Base-by-base conservation (phyloP, 345 rosid species). In the Ailanthus altissimus region DNA sequence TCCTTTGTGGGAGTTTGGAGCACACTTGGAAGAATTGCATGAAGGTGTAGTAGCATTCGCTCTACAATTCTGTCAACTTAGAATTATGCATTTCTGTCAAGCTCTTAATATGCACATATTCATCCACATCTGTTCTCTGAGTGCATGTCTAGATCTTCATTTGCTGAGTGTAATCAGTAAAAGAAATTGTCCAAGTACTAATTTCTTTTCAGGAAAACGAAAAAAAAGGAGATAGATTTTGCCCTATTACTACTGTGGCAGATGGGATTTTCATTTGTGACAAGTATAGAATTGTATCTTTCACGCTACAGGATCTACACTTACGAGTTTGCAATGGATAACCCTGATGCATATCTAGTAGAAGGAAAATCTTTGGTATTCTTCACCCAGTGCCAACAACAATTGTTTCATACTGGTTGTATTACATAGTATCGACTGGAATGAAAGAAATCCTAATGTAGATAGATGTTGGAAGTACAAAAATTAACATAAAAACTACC, bases 11-110 rank as follows among this genome's bases (percentile, higher is more conserved):
- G 11, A 75, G 81, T 79, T 70, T 23, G 23, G 64, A 42, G 45
- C 87, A 81, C 16, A 57, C 12, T 26, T 63, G 80, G 81, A 78
- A 78, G 58, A 54, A 57, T 66, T 84, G 85, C 51, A 16, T 14
- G 53, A 69, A 84, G 87, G 87, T 84, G 23, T 73, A 5, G 42
- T 72, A 25, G 10, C 10, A 70, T 81, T 74, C 59, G 46, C 70
- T 50, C 67, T 62, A 42, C 38, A 66, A 62, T 9, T 32, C 56
- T 25, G 49, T 26, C 68, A 8, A 66, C 8, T 63, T 57, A 25
- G 26, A 20, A 21, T 66, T 54, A 38, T 21, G 45, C 46, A 61
- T 36, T 60, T 8, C 21, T 59, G 38, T 43, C 65, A 74, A 46
- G 61, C 57, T 28, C 42, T 28, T 26, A 67, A 47, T 69, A 21